phyloP scores from a whole-genome alignment of 2,329 filamentous ascomycete species.

The Saccharata proteae region DNA sequence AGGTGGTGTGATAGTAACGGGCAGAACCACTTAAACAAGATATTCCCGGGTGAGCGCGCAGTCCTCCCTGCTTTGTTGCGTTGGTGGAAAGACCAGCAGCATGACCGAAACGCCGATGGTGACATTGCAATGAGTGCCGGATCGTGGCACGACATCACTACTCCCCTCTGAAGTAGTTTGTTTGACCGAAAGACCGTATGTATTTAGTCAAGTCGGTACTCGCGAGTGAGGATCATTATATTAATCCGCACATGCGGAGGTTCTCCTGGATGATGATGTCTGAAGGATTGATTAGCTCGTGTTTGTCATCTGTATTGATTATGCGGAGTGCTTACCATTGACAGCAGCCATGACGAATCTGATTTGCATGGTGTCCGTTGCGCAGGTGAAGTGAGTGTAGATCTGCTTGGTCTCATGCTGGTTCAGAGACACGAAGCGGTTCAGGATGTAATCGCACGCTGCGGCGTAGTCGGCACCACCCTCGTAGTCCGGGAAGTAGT shows the following conservation, averaged over 20 bases:
- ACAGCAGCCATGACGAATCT: constrained; percentile 99
- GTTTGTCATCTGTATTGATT: not conserved
- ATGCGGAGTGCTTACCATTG: constrained; percentile 58
- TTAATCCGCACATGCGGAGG: constrained; percentile 88
- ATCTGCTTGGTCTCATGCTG: constrained; percentile 99
- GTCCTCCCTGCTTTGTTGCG: not conserved
- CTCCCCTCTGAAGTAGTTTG: too few species aligned
- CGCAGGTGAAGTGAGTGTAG: constrained; percentile 98
- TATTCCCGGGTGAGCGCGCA: not conserved
- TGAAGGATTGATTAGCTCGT: constrained; percentile 24
- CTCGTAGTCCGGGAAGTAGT: constrained; percentile 70
- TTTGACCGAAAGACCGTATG: too few species aligned
- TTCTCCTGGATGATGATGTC: constrained; percentile 99
- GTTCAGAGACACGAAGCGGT: constrained; percentile 95
- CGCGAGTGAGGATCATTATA: constrained; percentile 56
- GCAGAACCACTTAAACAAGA: too few species aligned
- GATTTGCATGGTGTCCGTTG: constrained; percentile 97
- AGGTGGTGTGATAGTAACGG: too few species aligned
- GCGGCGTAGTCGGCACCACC: constrained; percentile 88
- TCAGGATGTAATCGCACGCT: constrained; percentile 97
- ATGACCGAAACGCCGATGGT: too few species aligned
- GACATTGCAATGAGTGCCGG: too few species aligned
- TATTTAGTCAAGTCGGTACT: too few species aligned
- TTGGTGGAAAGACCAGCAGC: too few species aligned
- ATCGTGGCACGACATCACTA: too few species aligned